Evolutionary conservation across 2,329 filamentous ascomycete species (phyloP).

Genomic region (Phyllosticta paracitricarpa): DNA sequence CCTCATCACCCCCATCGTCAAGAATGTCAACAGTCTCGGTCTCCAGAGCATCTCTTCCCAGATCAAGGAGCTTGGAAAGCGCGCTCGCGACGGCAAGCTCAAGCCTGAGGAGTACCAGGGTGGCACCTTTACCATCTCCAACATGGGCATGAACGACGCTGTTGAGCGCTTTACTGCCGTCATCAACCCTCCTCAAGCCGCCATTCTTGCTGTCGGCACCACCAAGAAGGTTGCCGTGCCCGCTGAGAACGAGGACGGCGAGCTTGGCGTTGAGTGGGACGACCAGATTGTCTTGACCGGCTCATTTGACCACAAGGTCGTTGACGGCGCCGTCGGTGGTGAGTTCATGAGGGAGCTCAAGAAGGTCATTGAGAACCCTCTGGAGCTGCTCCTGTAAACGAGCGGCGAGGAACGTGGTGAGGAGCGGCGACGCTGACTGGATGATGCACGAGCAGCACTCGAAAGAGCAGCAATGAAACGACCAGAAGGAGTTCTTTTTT

Average conservation of each 20-base stretch:
- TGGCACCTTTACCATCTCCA: conserved; percentile 97
- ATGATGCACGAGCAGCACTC: not conserved
- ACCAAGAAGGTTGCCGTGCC: conserved; percentile 92
- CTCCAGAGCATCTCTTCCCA: conserved; percentile 78
- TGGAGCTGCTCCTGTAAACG: conserved; percentile 77
- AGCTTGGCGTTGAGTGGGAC: conserved; percentile 70
- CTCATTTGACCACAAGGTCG: conserved; percentile 98
- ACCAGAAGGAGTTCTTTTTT: not conserved
- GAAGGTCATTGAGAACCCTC: conserved; percentile 93
- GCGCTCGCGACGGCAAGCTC: conserved; percentile 91
- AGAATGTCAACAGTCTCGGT: conserved; percentile 74
- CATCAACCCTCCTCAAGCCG: conserved; percentile 96
- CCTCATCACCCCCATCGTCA: conserved; percentile 96
- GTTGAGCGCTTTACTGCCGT: conserved; percentile 96
- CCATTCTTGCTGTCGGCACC: conserved; percentile 89
- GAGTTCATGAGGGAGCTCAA: conserved; percentile 97
- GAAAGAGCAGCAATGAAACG: not conserved
- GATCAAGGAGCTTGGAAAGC: conserved; percentile 95
- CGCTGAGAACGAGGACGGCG: conserved; percentile 71
- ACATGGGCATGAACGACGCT: conserved; percentile 99
- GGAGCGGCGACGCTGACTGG: conserved; percentile 1
- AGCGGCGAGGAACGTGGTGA: not conserved
- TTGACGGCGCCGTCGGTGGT: conserved; percentile 89
- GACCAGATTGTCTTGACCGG: conserved; percentile 93
- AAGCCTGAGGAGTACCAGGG: conserved; percentile 99